phyloP scores from a whole-genome alignment of 352 stramenopile species.

The Globisporangium mamillatum region DNA sequence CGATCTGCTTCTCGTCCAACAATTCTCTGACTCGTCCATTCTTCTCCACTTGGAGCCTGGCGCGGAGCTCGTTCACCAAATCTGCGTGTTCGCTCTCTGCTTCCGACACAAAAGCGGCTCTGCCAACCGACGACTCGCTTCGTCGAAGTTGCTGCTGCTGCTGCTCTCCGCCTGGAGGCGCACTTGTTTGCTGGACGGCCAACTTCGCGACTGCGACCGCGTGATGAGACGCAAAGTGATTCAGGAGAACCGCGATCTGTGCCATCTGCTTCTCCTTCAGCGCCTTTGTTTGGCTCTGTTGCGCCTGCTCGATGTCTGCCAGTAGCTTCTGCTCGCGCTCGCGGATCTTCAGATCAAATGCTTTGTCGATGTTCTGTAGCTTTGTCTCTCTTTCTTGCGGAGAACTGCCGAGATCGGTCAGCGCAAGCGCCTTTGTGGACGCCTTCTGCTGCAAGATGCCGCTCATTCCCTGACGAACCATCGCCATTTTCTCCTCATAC shows the following conservation, averaged over 20 bases:
- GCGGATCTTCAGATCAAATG: slow-evolving; percentile 40
- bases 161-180: slow-evolving; percentile 10
- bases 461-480: slow-evolving; percentile 30
- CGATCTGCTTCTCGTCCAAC: slow-evolving; percentile 30
- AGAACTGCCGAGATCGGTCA: slow-evolving; percentile 17
- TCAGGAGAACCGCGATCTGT: slow-evolving; percentile 46
- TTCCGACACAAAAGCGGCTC: slow-evolving; percentile 1
- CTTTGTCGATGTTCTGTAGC: slow-evolving; percentile 36
- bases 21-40: slow-evolving; percentile 47
- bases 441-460: slow-evolving; percentile 53
- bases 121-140: neutral
- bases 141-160: slow-evolving; percentile 18
- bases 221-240: slow-evolving; percentile 34
- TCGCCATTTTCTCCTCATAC: slow-evolving; percentile 22
- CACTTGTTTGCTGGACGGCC: neutral
- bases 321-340: slow-evolving; percentile 31
- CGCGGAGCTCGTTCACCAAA: slow-evolving; percentile 41
- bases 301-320: slow-evolving; percentile 25
- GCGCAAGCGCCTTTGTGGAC: slow-evolving; percentile 31
- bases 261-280: slow-evolving; percentile 42
- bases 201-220: slow-evolving; percentile 18
- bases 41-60: slow-evolving; percentile 45
- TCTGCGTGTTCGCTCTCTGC: slow-evolving; percentile 30
- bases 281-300: slow-evolving; percentile 24
- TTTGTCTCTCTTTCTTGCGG: slow-evolving; percentile 15